phyloP scores from a whole-genome alignment of 2,329 filamentous ascomycete genomes.

The Trichoderma sp. region DNA sequence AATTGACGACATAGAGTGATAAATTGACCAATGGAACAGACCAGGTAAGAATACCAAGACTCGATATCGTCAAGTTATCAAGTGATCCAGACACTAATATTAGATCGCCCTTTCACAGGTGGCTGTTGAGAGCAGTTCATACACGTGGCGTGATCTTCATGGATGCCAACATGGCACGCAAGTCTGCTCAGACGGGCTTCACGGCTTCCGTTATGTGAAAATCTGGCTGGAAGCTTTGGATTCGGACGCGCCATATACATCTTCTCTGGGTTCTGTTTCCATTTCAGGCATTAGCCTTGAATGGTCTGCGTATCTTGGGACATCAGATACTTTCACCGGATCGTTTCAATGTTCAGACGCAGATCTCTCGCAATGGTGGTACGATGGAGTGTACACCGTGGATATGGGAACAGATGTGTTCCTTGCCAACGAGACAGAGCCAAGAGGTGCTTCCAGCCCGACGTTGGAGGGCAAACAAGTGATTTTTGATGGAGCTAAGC shows the following conservation, averaged over 20 bases:
- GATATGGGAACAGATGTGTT: conserved; percentile 54
- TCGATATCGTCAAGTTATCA: neutral
- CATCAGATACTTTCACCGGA: conserved; percentile 53
- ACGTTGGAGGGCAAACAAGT: conserved; percentile 52
- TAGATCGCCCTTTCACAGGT: neutral
- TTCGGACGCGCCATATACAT: conserved; percentile 50
- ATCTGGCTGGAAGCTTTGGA: conserved; percentile 51
- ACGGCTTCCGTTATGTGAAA: conserved; percentile 57
- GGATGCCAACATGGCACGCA: conserved; percentile 49
- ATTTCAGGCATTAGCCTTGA: conserved; percentile 50
- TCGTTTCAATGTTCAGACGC: conserved; percentile 58
- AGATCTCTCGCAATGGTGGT: conserved; percentile 57
- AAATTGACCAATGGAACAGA: conserved; percentile 21
- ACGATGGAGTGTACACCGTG: conserved; percentile 56
- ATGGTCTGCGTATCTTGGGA: conserved; percentile 52
- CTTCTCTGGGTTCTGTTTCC: conserved; percentile 46
- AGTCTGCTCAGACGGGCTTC: conserved; percentile 57
- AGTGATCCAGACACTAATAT: neutral
- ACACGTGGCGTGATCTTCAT: conserved; percentile 50
- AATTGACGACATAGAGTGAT: neutral
- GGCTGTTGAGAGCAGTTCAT: conserved; percentile 47
- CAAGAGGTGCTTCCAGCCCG: conserved; percentile 48
- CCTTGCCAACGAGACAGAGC: conserved; percentile 53
- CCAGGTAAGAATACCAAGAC: neutral
- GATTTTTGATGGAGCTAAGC: conserved; percentile 55